Conservation (phyloP, 1,284 basidiomycete species). For the Ustilago esculenta region DNA sequence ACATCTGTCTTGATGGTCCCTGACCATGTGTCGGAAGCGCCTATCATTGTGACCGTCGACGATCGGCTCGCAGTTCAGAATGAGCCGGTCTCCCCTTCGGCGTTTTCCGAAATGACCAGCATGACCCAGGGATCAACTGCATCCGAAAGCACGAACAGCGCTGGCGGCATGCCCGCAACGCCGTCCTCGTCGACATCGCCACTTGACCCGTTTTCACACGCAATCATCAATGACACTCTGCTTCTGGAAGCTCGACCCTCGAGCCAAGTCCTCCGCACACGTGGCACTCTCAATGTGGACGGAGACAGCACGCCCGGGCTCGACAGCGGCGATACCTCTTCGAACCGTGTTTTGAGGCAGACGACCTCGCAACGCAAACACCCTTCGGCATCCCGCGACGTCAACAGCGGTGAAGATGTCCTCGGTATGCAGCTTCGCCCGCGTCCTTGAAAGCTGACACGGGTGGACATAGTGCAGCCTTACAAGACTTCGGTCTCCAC, state of each 20-base stretch:
- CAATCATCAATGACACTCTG: background rate
- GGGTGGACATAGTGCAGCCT: too few species aligned
- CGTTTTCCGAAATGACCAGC: conserved; percentile 43
- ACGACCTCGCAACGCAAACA: conserved; percentile 12
- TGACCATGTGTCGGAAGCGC: background rate
- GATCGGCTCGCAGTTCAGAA: conserved; percentile 1
- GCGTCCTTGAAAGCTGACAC: background rate
- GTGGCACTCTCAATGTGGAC: conserved; percentile 1
- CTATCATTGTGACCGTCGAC: background rate
- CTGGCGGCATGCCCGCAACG: conserved; percentile 27
- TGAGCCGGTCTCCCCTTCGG: conserved; percentile 41
- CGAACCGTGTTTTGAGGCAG: conserved; percentile 12
- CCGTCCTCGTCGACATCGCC: conserved; percentile 21
- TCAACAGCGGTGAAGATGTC: conserved; percentile 5
- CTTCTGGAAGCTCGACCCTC: background rate
- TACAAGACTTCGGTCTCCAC: too few species aligned
- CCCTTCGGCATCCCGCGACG: background rate
- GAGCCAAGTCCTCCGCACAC: background rate
- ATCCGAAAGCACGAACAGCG: conserved; percentile 32
- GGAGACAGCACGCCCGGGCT: background rate
- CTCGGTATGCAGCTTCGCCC: conserved; percentile 22
- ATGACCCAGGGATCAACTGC: conserved; percentile 40
- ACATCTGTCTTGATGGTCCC: conserved; percentile 1
- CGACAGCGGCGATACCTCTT: background rate
- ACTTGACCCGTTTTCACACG: conserved; percentile 12